Evolutionary conservation across 306 rosid genomes (phyloP).

Genomic region (Cucurbita argyrosperma): DNA sequence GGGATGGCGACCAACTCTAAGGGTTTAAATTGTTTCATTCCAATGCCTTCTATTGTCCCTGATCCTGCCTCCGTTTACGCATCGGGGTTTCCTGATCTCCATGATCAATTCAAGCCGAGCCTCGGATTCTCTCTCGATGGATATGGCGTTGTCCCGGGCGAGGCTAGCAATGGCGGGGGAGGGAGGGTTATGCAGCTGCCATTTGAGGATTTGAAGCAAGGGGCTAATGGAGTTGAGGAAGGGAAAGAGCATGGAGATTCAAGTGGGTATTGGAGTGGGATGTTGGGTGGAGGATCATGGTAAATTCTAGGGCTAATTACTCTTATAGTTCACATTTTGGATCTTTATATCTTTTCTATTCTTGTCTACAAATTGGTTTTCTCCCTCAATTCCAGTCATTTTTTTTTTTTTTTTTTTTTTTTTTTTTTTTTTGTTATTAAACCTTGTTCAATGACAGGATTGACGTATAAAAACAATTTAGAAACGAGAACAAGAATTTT

Average conservation of each 20-base stretch:
- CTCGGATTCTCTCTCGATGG: constrained; percentile 56
- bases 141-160: constrained; percentile 3
- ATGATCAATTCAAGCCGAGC: constrained; percentile 40
- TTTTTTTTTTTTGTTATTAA: not conserved
- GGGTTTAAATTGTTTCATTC: constrained; percentile 44
- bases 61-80: constrained; percentile 28
- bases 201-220: constrained; percentile 48
- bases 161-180: constrained; percentile 21
- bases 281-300: constrained; percentile 81
- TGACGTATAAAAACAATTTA: not conserved
- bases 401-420: not conserved
- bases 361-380: not conserved
- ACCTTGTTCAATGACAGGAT: not conserved
- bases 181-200: constrained; percentile 39
- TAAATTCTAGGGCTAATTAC: constrained; percentile 13
- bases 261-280: constrained; percentile 63
- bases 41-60: constrained; percentile 9
- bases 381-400: constrained; percentile 1
- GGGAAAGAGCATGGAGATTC: constrained; percentile 40
- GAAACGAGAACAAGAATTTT: not conserved
- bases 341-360: not conserved
- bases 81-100: constrained; percentile 26
- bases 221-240: constrained; percentile 15
- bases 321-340: not conserved
- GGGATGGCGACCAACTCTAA: constrained; percentile 35